Base-by-base conservation (phyloP, 2,329 filamentous ascomycete genomes). In the Aspergillus sp. region DNA sequence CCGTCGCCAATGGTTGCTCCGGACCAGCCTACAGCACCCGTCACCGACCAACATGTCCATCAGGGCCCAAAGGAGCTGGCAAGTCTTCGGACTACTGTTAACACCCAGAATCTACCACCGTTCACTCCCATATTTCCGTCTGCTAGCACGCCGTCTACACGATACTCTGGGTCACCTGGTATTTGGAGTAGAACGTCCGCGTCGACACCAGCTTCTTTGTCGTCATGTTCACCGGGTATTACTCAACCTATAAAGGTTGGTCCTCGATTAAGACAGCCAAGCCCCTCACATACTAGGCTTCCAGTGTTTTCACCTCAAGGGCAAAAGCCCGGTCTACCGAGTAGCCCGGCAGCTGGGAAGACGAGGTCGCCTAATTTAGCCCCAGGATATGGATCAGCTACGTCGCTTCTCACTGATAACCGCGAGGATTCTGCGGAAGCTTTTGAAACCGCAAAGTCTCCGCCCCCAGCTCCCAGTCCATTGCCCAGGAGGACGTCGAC, bases 401-500 rank as follows among this genome's bases (percentile, higher is more conserved):
- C 57, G 36, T 56, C 60, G 13, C 26, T 41, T n/a, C 30, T 15
- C 17, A 64, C 55, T n/a, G 22, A 47, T 6, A 30, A 53, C 9
- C 32, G 36, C 30, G 50, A 56, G 48, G 45, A 60, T 22, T n/a
- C 43, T 18, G 17, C 34, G 17, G 34, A 47, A 12, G 44, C 24
- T 12, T 24, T 51, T 20, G 55, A 49, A 12, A 17, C 36, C 30
- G 17, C 54, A 4, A 62, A 48, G 26, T 48, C 51, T 17, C 36
- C 54, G 18, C 42, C 66, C 8, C 65, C 73, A n/a, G 81, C 85
- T 11, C 83, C 83, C 11, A 89, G 82, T 55, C 85, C 86, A 11
- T 84, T 85, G 3, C 82, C 83, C 3, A 81, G 85, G 43, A 86
- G 84, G 64, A 85, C 84, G 11, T 87, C 85, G 0, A 80, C 85